Evolutionary conservation across 140 eudicot species (phyloP), one percentile per base, ranked within the genome.

Genomic region (Erigeron philadelphicus): DNA sequence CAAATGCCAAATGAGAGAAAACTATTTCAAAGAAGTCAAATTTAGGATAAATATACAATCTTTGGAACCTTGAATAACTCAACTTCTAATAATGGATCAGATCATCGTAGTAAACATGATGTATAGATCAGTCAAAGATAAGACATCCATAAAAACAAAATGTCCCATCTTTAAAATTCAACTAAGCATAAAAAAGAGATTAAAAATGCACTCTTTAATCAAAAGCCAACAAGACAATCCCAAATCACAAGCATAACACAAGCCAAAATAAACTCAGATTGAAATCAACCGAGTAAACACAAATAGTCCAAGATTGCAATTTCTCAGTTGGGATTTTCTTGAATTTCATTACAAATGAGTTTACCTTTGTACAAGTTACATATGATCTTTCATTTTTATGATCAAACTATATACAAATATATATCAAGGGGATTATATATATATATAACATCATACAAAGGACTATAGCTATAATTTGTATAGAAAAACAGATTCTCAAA

Each of bases 261-360:
- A 40, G 47, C 9, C 47, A 41, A 73, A 54, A 64, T 21, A 13
- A 44, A 73, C 46, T 63, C 47, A 40, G 1, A 41, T 73, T 64
- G 11, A 63, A 53, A 50, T 40, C 3, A 45, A 35, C 17, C 38
- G 5, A 31, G 5, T 61, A 16, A n/a, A 8, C 16, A 19, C 49
- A 72, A 25, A 23, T 59, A 58, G 67, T 50, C 60, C 61, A 46
- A 71, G 31, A n/a, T 16, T 72, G 61, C n/a, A 59, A 25, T 15
- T 50, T 47, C 73, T n/a, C 56, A 68, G 35, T 9, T 31, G 50
- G 19, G 60, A 49, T 9, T 46, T 47, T 38, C 4, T 60, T 45
- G 41, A 45, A 59, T 58, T 59, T 16, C 13, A 1, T 16, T 8
- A 46, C 38, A 49, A 61, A 2, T 40, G 52, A 62, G 15, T 72